A percentile compares a stretch with the other conserved stretches of the same genome.
phyloP scores from a whole-genome alignment of 192 early-diverging fungal species.

The Pilaira anomala region DNA sequence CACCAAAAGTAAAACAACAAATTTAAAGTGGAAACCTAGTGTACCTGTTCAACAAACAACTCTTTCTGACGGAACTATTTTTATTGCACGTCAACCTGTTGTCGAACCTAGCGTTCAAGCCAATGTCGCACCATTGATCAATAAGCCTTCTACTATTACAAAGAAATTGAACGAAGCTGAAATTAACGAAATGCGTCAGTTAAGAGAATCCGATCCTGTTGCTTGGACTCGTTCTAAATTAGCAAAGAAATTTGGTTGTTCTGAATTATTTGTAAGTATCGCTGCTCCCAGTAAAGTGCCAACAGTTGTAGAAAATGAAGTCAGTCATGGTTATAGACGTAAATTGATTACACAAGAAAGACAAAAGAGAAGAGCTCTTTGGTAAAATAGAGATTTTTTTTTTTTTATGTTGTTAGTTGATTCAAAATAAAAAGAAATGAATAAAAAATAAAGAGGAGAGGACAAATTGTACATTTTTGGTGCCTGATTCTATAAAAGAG shows the following conservation, averaged over 20 bases:
- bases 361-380: conserved; percentile 34
- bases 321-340: conserved; percentile 30
- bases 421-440: too few species aligned
- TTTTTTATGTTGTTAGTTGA: too few species aligned
- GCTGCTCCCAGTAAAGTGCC: conserved; percentile 24
- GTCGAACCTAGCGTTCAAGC: conserved; percentile 19
- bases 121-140: conserved; percentile 6
- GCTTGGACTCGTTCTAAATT: conserved; percentile 37
- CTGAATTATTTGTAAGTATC: conserved; percentile 35
- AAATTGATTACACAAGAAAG: conserved; percentile 29
- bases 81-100: conserved; percentile 29
- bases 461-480: too few species aligned
- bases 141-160: neutral
- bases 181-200: conserved; percentile 31
- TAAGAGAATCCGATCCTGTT: conserved; percentile 34
- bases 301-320: neutral
- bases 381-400: conserved; percentile 26
- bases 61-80: conserved; percentile 16
- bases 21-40: conserved; percentile 26
- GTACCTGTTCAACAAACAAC: conserved; percentile 23
- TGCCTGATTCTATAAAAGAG: too few species aligned
- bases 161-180: conserved; percentile 23
- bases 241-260: conserved; percentile 40
- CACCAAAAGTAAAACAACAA: conserved; percentile 36
- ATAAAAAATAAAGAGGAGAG: too few species aligned